Percentiles rank a stretch among this genome's conserved stretches.
These are phyloP conservation scores for Rubus parviflorus DNA, from an alignment of 306 rosid species.

Conservation along the genomic window DNA sequence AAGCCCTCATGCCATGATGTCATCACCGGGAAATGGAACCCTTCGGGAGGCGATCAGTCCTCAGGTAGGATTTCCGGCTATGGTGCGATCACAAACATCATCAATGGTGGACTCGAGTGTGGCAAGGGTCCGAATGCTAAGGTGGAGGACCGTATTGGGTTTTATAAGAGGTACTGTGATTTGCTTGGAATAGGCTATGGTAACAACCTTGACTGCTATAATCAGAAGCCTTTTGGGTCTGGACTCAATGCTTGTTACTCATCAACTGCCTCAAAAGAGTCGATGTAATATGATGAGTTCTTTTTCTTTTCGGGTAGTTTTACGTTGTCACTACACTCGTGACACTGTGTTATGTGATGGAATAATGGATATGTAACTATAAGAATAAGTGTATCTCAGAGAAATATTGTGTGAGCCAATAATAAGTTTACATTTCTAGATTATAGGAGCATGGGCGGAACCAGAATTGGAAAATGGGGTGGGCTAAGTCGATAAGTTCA, in stretches of 20 bases:
- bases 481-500: too few species aligned
- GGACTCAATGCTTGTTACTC: background rate
- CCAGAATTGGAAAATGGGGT: too few species aligned
- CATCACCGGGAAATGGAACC: conserved; percentile 48
- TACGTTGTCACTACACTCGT: background rate
- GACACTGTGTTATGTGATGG: background rate
- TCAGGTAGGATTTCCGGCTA: conserved; percentile 31
- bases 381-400: background rate
- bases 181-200: conserved; percentile 25
- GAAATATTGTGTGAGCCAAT: background rate
- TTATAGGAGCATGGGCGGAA: too few species aligned
- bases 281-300: background rate
- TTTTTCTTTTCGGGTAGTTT: background rate
- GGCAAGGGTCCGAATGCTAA: conserved; percentile 23
- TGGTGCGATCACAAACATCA: conserved; percentile 41
- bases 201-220: conserved; percentile 39
- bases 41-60: conserved; percentile 35
- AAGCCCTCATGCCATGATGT: conserved; percentile 76
- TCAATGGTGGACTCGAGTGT: conserved; percentile 50
- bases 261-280: background rate
- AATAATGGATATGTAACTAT: too few species aligned
- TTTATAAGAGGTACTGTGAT: conserved; percentile 44
- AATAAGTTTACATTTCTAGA: too few species aligned
- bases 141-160: conserved; percentile 41
- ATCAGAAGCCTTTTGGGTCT: conserved; percentile 30